A percentile compares a stretch with the other conserved stretches of the same genome.
Evolutionary conservation across 495 filamentous ascomycete genomes (phyloP).

Genomic region (Apodospora peruviana): DNA sequence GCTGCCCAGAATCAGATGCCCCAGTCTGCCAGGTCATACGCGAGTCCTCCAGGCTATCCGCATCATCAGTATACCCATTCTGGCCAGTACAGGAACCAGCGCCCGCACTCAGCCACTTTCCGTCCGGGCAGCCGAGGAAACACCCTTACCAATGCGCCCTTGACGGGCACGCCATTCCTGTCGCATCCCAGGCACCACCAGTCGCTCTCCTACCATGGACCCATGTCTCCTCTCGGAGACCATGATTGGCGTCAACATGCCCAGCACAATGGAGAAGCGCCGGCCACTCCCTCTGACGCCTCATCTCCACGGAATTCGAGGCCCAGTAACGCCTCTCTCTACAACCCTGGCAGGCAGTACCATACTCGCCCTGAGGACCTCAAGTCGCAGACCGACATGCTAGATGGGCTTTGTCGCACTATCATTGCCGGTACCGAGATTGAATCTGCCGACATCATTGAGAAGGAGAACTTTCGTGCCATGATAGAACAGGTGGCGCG

Average conservation of each 20-base stretch:
- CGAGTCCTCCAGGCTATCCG: slow-evolving; percentile 15
- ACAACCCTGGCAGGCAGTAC: slow-evolving; percentile 11
- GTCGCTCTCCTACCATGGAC: slow-evolving; percentile 24
- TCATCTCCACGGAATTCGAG: slow-evolving; percentile 8
- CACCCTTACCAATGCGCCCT: slow-evolving; percentile 1
- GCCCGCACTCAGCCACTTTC: slow-evolving; percentile 22
- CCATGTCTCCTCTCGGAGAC: slow-evolving; percentile 9
- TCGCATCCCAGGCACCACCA: slow-evolving; percentile 20
- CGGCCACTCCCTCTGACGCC: slow-evolving; percentile 7
- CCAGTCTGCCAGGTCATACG: slow-evolving; percentile 8
- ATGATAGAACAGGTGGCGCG: slow-evolving; percentile 52
- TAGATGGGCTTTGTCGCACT: slow-evolving; percentile 38
- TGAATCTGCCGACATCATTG: slow-evolving; percentile 43
- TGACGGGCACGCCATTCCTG: slow-evolving; percentile 3
- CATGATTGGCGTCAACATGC: slow-evolving; percentile 20
- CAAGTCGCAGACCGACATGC: slow-evolving; percentile 36
- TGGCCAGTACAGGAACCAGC: slow-evolving; percentile 12
- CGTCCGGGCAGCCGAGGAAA: slow-evolving; percentile 14
- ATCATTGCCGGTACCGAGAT: slow-evolving; percentile 44
- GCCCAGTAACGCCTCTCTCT: slow-evolving; percentile 9
- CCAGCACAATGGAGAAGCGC: slow-evolving; percentile 4
- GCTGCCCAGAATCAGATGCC: background rate
- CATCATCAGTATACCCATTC: slow-evolving; percentile 16
- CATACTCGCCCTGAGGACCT: slow-evolving; percentile 29
- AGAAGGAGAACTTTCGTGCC: slow-evolving; percentile 58